Base-by-base conservation (phyloP, 140 eudicot genomes). In the Bidens hawaiensis region DNA sequence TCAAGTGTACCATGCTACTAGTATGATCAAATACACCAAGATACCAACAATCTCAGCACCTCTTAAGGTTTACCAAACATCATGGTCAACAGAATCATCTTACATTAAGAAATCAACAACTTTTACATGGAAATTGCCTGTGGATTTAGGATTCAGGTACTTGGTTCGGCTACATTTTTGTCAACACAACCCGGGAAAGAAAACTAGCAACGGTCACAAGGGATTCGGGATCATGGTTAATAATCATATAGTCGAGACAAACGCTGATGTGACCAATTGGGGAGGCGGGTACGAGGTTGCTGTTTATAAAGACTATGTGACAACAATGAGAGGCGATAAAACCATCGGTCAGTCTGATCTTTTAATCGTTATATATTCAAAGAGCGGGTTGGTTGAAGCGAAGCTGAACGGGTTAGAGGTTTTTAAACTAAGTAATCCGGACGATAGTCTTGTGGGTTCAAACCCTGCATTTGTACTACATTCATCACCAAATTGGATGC, bases 71-170 rank as follows among this genome's bases (percentile, higher is more conserved):
- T 78, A 72, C 64, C 79, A 67, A 66, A 72, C 83, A 46, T 67
- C 76, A 52, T 64, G 81, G 81, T 63, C 62, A 38, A 48, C 62
- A 26, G 62, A 19, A 49, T 38, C 70, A 28, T 45, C 70, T n/a
- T 51, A 56, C 64, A 45, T n/a, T n/a, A 68, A 64, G 72, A 70
- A 64, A 55, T 48, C 61, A 12, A 60, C 60, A 42, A 51, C 61
- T 4, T 71, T 65, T 49, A 72, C 76, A 0, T 83, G 89, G 89
- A 79, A 58, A 47, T 26, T 79, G 41, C 74, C 81, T 13, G 78
- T 79, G 28, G 80, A 83, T 69, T 71, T 78, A 19, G 89, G 85
- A 12, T 83, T 79, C 17, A 51, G 80, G 50, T 83, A 83, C 64
- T 57, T 83, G 26, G 52, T 83, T 30, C 56, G 89, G 73, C 67